Conservation (phyloP, 768 basidiomycete species). For the Xerocomus potaroensis region DNA sequence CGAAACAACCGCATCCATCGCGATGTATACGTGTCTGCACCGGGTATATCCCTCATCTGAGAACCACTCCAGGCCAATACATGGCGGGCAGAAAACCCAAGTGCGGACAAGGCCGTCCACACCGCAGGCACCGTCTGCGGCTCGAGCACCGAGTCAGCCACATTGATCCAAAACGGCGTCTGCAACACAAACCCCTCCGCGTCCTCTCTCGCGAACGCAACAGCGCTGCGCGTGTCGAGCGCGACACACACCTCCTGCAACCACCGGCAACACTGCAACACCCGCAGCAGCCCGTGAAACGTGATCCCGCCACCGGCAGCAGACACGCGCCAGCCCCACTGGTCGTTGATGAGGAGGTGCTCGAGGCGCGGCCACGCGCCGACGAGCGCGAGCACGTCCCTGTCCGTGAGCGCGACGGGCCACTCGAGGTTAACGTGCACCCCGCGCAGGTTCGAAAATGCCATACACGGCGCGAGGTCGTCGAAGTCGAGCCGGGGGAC, state of each 20-base stretch:
- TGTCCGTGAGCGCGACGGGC: conserved; percentile 1
- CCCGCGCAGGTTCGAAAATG: background rate
- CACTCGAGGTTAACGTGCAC: conserved; percentile 4
- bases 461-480: background rate
- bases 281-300: background rate
- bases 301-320: conserved; percentile 2
- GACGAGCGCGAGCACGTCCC: conserved; percentile 5
- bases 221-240: background rate
- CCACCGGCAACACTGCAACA: background rate
- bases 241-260: conserved; percentile 4
- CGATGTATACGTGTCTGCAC: background rate
- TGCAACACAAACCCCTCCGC: background rate
- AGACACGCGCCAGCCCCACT: conserved; percentile 13
- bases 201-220: background rate
- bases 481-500: background rate
- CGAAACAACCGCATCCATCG: background rate
- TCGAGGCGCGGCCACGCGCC: conserved; percentile 7
- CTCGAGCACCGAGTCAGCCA: background rate
- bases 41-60: background rate
- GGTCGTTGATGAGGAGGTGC: conserved; percentile 6
- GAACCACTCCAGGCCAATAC: background rate
- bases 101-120: background rate
- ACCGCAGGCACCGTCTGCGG: background rate
- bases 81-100: background rate
- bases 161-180: background rate